These are phyloP conservation scores for Teunomyces pallodes DNA, from an alignment of 805 yeast genomes.

Conservation along the genomic window DNA sequence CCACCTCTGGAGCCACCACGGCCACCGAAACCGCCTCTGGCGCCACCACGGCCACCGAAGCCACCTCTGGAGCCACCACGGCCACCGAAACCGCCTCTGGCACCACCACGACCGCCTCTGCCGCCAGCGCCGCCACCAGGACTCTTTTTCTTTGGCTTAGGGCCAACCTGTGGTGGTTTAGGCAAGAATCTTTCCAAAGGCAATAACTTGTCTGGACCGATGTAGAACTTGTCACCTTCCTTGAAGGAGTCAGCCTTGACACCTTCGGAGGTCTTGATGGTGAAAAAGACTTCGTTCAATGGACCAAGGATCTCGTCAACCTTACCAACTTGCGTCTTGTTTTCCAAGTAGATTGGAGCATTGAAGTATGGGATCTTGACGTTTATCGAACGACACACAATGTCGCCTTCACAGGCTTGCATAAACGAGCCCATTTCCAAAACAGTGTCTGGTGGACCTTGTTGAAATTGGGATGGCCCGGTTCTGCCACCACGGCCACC, in stretches of 20 bases:
- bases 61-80: conserved; percentile 42
- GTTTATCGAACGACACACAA: conserved; percentile 93
- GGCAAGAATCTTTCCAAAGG: conserved; percentile 97
- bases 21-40: conserved; percentile 39
- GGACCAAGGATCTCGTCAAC: conserved; percentile 99
- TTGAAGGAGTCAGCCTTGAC: conserved; percentile 91
- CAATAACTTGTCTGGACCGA: conserved; percentile 90
- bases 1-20: conserved; percentile 41
- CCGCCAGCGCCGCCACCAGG: conserved; percentile 51
- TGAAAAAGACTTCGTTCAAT: conserved; percentile 94
- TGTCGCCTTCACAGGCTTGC: conserved; percentile 95
- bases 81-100: conserved; percentile 25
- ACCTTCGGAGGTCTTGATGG: conserved; percentile 95
- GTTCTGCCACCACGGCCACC: conserved; percentile 69
- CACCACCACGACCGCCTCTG: conserved; percentile 40
- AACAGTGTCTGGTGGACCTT: conserved; percentile 94
- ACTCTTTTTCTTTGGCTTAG: conserved; percentile 74
- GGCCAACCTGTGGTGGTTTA: conserved; percentile 85
- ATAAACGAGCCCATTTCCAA: conserved; percentile 91
- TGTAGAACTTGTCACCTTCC: conserved; percentile 93
- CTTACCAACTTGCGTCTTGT: conserved; percentile 94
- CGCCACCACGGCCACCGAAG: conserved; percentile 39
- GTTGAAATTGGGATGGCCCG: conserved; percentile 68
- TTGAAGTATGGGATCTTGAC: conserved; percentile 95
- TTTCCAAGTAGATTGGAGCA: conserved; percentile 96